Evolutionary conservation across 139 green algal genomes (phyloP).

Genomic region (Closterium sp.): DNA sequence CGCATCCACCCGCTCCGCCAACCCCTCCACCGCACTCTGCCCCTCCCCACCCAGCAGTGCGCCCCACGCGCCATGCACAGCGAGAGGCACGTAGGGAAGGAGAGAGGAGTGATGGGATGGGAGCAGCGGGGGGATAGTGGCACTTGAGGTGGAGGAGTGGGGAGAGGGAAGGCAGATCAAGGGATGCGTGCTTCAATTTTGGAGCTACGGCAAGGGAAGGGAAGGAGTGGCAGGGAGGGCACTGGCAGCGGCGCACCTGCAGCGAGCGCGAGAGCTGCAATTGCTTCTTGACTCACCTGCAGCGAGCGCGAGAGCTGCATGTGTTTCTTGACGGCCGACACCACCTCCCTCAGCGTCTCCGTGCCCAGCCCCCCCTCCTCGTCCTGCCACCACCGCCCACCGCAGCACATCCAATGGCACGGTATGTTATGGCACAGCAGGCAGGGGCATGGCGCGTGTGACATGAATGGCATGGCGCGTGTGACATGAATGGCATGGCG

Average conservation of each 20-base stretch:
- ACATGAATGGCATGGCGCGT: too few species aligned
- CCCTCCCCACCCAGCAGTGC: too few species aligned
- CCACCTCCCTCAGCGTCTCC: neutral
- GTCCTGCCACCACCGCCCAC: neutral
- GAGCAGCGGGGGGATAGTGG: neutral
- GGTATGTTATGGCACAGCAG: too few species aligned
- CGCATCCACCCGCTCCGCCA: neutral
- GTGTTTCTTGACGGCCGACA: neutral
- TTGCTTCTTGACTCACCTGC: neutral
- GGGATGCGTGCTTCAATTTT: too few species aligned
- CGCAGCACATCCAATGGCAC: too few species aligned
- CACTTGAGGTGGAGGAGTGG: neutral
- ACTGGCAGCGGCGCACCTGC: too few species aligned
- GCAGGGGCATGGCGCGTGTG: too few species aligned
- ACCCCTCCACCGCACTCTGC: neutral
- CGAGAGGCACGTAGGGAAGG: neutral
- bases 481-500: too few species aligned
- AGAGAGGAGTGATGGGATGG: neutral
- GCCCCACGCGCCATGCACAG: too few species aligned
- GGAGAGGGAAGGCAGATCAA: neutral
- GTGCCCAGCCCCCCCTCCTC: neutral
- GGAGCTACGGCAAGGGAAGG: too few species aligned
- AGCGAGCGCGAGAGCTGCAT: neutral
- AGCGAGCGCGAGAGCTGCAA: too few species aligned
- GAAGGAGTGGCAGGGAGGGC: too few species aligned